phyloP scores from a whole-genome alignment of 2,329 filamentous ascomycete genomes.

The Verticillium albo-atrum region DNA sequence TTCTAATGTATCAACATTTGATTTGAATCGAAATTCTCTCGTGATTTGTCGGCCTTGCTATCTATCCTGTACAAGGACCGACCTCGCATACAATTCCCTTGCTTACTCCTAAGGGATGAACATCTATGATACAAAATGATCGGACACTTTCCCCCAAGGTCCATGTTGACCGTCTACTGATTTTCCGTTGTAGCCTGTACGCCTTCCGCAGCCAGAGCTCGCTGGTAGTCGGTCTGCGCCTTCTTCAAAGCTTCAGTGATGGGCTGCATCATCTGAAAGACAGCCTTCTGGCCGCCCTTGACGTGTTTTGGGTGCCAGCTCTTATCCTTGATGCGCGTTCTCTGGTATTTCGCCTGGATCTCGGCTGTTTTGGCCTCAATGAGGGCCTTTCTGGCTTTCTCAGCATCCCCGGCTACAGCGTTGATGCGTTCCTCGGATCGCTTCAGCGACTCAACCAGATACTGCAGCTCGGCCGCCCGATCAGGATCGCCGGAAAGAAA shows the following conservation, averaged over 20 bases:
- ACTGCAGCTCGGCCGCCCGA: slow-evolving; percentile 74
- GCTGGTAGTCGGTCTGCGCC: slow-evolving; percentile 68
- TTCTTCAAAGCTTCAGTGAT: slow-evolving; percentile 66
- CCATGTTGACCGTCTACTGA: slow-evolving; percentile 9
- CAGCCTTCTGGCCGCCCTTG: slow-evolving; percentile 70
- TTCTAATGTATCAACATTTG: neutral
- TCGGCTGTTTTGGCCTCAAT: slow-evolving; percentile 65
- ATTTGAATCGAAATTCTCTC: neutral
- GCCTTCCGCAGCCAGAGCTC: slow-evolving; percentile 62
- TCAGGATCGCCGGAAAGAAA: slow-evolving; percentile 86
- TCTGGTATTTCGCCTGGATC: slow-evolving; percentile 64
- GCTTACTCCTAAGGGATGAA: neutral
- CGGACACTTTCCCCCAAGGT: neutral
- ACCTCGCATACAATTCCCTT: neutral
- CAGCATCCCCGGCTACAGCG: slow-evolving; percentile 75
- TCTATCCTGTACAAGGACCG: neutral
- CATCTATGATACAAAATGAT: neutral
- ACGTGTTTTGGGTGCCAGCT: slow-evolving; percentile 61
- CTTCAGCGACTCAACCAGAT: slow-evolving; percentile 75
- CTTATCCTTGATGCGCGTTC: slow-evolving; percentile 68
- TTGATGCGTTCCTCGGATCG: slow-evolving; percentile 75
- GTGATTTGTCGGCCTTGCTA: neutral
- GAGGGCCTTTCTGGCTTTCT: slow-evolving; percentile 63
- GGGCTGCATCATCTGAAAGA: slow-evolving; percentile 71
- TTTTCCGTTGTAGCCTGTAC: slow-evolving; percentile 42